These are phyloP conservation scores for Corymbia citriodora DNA, from an alignment of 441 rosid species.

Conservation along the genomic window DNA sequence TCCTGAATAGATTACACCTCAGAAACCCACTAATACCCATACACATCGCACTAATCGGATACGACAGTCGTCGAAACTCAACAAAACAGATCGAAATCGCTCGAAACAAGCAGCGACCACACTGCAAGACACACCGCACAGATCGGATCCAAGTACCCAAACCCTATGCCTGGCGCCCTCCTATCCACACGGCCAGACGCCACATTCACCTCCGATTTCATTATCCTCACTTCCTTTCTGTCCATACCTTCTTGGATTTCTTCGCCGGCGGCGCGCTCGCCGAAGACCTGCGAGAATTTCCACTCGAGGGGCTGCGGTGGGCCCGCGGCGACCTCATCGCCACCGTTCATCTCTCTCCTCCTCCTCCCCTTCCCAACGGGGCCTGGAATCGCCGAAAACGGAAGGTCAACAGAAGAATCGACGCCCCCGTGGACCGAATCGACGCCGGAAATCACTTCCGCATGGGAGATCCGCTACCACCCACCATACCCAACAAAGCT, in stretches of 20 bases:
- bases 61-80: not conserved
- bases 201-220: not conserved
- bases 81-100: not conserved
- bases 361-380: not conserved
- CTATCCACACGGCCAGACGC: not conserved
- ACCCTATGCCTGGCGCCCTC: not conserved
- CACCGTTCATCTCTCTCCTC: slow-evolving; percentile 44
- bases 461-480: not conserved
- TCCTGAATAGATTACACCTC: not conserved
- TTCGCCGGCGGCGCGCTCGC: slow-evolving; percentile 18
- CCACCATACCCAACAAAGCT: not conserved
- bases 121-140: not conserved
- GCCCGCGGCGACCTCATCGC: slow-evolving; percentile 47
- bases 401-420: not conserved
- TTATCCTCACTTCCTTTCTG: not conserved
- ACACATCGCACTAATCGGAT: not conserved
- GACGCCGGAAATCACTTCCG: not conserved
- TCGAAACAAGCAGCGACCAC: not conserved
- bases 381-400: not conserved
- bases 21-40: not conserved
- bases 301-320: slow-evolving; percentile 46
- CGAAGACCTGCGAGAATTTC: slow-evolving; percentile 20
- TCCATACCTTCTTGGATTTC: slow-evolving; percentile 17
- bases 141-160: not conserved
- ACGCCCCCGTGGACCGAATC: not conserved